phyloP scores from a whole-genome alignment of 805 yeast species.

The Yarrowia porcina region DNA sequence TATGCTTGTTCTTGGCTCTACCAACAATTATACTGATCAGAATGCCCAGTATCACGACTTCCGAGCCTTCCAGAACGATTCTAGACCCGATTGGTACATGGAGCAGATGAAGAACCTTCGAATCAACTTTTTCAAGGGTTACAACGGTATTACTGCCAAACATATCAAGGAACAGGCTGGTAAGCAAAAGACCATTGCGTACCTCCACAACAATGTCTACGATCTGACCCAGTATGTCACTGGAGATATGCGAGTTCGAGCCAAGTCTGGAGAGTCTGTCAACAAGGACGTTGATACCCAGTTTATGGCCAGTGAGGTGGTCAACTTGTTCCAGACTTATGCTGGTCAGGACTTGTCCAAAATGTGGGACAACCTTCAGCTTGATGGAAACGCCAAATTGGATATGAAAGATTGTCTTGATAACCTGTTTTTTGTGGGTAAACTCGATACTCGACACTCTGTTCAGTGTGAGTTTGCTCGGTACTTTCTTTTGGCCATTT shows the following conservation, averaged over 20 bases:
- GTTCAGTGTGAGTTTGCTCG: conserved; percentile 42
- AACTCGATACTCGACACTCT: conserved; percentile 42
- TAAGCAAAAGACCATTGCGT: conserved; percentile 35
- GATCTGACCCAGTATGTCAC: conserved; percentile 41
- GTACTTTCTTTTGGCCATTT: conserved; percentile 43
- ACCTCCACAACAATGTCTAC: conserved; percentile 40
- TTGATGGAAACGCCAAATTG: conserved; percentile 31
- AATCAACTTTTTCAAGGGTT: conserved; percentile 39
- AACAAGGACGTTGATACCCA: conserved; percentile 34
- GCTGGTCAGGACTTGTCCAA: conserved; percentile 40
- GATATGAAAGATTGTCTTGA: conserved; percentile 40
- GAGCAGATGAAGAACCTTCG: conserved; percentile 41
- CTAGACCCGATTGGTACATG: conserved; percentile 45
- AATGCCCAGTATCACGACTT: conserved; percentile 44
- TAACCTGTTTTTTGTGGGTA: conserved; percentile 43
- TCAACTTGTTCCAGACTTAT: conserved; percentile 38
- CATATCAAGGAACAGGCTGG: conserved; percentile 33
- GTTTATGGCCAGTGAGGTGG: conserved; percentile 37
- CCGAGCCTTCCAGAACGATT: conserved; percentile 40
- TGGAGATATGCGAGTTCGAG: conserved; percentile 38
- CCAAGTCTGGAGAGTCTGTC: conserved; percentile 34
- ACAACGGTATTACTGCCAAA: conserved; percentile 40
- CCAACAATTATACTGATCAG: conserved; percentile 39
- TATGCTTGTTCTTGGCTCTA: conserved; percentile 33
- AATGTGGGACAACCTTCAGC: conserved; percentile 33